Evolutionary conservation across 352 stramenopile species (phyloP), one percentile per base, ranked within the genome.

Genomic region (Sclerospora graminicola): DNA sequence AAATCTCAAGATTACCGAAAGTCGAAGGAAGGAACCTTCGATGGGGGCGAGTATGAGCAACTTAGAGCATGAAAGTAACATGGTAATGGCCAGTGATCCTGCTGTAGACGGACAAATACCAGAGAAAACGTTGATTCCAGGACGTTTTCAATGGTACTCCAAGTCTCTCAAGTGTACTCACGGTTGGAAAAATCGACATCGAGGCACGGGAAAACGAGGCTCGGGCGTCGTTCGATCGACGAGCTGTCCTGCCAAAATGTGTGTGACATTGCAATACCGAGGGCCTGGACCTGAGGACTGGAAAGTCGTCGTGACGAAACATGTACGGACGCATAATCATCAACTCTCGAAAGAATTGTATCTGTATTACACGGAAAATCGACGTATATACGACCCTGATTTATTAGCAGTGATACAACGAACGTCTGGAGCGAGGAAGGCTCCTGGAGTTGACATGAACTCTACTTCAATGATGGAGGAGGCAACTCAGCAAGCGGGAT

Each of bases 111-210:
- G 46, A 13, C 35, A 43, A 1, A 21, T 45, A 0, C 24, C 42
- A 20, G 56, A 70, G 14, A 65, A 58, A 15, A 65, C 57, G 40
- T 46, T 85, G 46, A 84, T 89, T 30, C 76, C 76, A 0, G 61
- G 78, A 43, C 61, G 53, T 23, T 80, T 63, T 46, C 64, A 69
- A 35, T 89, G 76, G 76, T 89, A 89, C 41, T 89, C 76, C 33
- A 89, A 89, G 60, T 84, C 76, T 23, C 61, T 89, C 26, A 82
- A 82, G 57, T 89, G 76, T 38, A 89, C 76, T 5, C 76, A 89
- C 49, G 76, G 76, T 5, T 89, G 76, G 76, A 86, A 86, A 48
- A 59, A 80, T 30, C 70, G 76, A 6, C 61, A 79, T 29, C 70
- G 76, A 15, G 69, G 73, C 5, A 80, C 49, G 19, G 73, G 76